Conservation (phyloP, 192 early-diverging fungal genomes). For the Glomus cerebriforme region DNA sequence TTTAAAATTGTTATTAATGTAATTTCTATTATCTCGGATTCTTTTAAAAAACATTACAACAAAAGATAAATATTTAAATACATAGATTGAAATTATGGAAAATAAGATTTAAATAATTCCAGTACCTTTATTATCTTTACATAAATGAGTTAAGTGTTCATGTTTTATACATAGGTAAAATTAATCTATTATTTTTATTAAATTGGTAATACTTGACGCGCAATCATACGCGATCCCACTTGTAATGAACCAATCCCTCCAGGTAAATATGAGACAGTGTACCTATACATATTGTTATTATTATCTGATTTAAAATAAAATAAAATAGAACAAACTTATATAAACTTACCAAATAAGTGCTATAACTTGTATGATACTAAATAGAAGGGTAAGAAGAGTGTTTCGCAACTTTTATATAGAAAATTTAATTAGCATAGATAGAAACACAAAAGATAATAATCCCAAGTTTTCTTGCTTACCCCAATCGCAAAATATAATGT, state of each 20-base stretch:
- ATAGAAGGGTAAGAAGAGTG: slow-evolving; percentile 12
- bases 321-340: not conserved
- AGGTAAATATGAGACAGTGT: slow-evolving; percentile 25
- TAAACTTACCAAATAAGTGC: slow-evolving; percentile 31
- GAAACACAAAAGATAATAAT: not conserved
- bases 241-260: slow-evolving; percentile 21
- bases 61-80: too few species aligned
- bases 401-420: slow-evolving; percentile 1
- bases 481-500: slow-evolving; percentile 85
- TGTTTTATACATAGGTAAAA: too few species aligned
- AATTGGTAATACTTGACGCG: slow-evolving; percentile 19
- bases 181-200: not conserved
- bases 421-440: not conserved
- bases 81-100: not conserved
- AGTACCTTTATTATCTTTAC: too few species aligned
- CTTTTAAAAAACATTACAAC: too few species aligned
- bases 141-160: too few species aligned
- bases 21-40: too few species aligned
- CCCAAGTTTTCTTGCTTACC: slow-evolving; percentile 49
- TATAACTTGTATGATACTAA: slow-evolving; percentile 22
- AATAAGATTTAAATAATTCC: not conserved
- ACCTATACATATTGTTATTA: slow-evolving; percentile 12
- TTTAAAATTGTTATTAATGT: too few species aligned
- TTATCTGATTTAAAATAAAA: not conserved
- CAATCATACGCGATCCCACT: slow-evolving; percentile 10